A percentile compares a stretch with the other conserved stretches of the same genome.
Conservation (phyloP, 2,329 filamentous ascomycete species). For the Rhynchosporium agropyri region DNA sequence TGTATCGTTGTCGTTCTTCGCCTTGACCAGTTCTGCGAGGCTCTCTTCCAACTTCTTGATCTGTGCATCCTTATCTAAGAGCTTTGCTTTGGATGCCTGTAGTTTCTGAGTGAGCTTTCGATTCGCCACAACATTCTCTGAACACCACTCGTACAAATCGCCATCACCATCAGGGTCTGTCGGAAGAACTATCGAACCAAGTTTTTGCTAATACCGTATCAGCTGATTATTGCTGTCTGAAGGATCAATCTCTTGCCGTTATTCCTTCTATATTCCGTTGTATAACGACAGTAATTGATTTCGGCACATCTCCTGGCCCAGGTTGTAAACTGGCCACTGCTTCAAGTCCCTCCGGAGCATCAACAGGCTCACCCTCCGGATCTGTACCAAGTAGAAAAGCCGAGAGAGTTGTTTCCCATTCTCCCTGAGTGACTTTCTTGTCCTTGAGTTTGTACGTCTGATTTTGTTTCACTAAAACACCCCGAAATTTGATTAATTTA, state of each 20-base stretch:
- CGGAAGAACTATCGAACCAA: slow-evolving; percentile 65
- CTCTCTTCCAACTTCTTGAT: slow-evolving; percentile 62
- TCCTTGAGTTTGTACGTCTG: slow-evolving; percentile 56
- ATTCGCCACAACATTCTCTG: slow-evolving; percentile 52
- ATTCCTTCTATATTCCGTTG: slow-evolving; percentile 69
- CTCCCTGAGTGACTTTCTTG: slow-evolving; percentile 58
- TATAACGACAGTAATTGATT: slow-evolving; percentile 62
- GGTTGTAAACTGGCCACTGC: slow-evolving; percentile 57
- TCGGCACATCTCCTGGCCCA: slow-evolving; percentile 43
- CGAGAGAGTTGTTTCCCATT: slow-evolving; percentile 67
- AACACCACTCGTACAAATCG: slow-evolving; percentile 72
- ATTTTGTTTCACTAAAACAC: slow-evolving; percentile 57
- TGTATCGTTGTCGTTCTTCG: slow-evolving; percentile 69
- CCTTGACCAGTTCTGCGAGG: slow-evolving; percentile 65
- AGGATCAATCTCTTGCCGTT: slow-evolving; percentile 52
- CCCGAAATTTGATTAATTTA: slow-evolving; percentile 33
- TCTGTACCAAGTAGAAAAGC: slow-evolving; percentile 55
- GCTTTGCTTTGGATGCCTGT: slow-evolving; percentile 45
- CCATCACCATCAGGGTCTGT: slow-evolving; percentile 61
- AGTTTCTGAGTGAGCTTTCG: slow-evolving; percentile 27
- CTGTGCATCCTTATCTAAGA: slow-evolving; percentile 54
- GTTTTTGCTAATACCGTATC: slow-evolving; percentile 57
- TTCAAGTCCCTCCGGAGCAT: slow-evolving; percentile 64
- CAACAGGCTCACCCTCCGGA: slow-evolving; percentile 47
- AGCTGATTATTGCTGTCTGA: slow-evolving; percentile 13